Evolutionary conservation across 805 yeast species (phyloP), one percentile per base, ranked within the genome.

Genomic region (Candida sithepensis): DNA sequence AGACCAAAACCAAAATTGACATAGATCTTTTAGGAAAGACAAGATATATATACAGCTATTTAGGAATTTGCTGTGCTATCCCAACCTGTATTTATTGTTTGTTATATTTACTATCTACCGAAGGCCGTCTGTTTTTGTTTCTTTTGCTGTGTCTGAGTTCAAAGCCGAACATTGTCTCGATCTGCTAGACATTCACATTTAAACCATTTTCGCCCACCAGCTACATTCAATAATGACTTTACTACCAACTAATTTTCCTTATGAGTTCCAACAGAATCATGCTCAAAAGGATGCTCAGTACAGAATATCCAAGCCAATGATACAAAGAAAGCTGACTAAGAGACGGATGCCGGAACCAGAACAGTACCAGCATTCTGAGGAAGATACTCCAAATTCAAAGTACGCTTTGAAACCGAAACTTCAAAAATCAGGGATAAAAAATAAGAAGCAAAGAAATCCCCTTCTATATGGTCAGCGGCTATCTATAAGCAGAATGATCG

Each of bases 401-500:
- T 43, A 18, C 40, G 40, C 43, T 23, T 18, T 45, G 28, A 52
- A 45, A 33, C 51, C 51, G 13, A 40, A 36, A 13, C 32, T 36
- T 18, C 42, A 33, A n/a, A 53, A 48, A 38, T 34, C 24, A 33
- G 12, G 34, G 18, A 33, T 32, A 3, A 53, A 45, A 28, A 42
- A 44, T 46, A 71, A 70, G 56, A 69, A 73, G 23, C 77, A 73
- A 44, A 58, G 58, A 47, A 57, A 56, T 20, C 59, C 63, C 2
- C 66, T 67, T 41, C 74, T 81, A 19, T 52, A 65, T 30, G 88
- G 90, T 4, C 81, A 79, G 51, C 73, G 72, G 12, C 72, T 88
- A 44, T 86, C 94, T 3, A 60, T 86, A 18, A 63, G 70, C 41
- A 73, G 96, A 49, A 65, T 85, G 23, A 72, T 88, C 19, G 94